Percentiles rank a stretch among this genome's conserved stretches.
These are phyloP conservation scores for Gaeumannomyces sp. DNA, from an alignment of 2,329 filamentous ascomycete species.

Conservation along the genomic window DNA sequence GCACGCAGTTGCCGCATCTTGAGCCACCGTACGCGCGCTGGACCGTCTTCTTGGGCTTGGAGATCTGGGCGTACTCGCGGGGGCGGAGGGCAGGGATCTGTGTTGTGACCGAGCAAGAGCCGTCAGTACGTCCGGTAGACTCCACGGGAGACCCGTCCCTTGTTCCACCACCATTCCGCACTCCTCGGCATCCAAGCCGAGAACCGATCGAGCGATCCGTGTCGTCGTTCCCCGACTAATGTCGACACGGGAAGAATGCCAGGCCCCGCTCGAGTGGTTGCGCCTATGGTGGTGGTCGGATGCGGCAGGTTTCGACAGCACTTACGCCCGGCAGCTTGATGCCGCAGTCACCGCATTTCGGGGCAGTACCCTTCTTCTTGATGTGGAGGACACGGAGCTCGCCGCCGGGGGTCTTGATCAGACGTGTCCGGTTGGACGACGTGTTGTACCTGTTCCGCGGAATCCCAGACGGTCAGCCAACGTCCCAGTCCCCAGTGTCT, in stretches of 20 bases:
- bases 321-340: constrained; percentile 96
- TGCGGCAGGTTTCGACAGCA: constrained; percentile 27
- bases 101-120: constrained; percentile 14
- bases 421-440: constrained; percentile 90
- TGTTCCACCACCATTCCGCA: not conserved
- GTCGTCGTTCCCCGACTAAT: not conserved
- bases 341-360: constrained; percentile 99
- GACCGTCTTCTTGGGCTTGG: constrained; percentile 98
- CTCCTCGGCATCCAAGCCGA: not conserved
- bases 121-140: constrained; percentile 11
- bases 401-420: constrained; percentile 94
- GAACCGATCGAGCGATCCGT: not conserved
- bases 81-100: constrained; percentile 94
- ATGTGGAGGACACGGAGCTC: constrained; percentile 95
- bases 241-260: not conserved
- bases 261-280: not conserved
- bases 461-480: constrained; percentile 4
- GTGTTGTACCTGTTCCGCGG: constrained; percentile 81
- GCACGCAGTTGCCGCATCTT: constrained; percentile 97
- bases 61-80: constrained; percentile 95
- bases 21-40: constrained; percentile 97
- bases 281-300: not conserved
- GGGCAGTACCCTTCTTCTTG: constrained; percentile 98
- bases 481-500: not conserved
- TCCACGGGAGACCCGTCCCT: not conserved